Evolutionary conservation across 2,329 filamentous ascomycete species (phyloP), one percentile per base, ranked within the genome.

Genomic region (Colletotrichum sp.): DNA sequence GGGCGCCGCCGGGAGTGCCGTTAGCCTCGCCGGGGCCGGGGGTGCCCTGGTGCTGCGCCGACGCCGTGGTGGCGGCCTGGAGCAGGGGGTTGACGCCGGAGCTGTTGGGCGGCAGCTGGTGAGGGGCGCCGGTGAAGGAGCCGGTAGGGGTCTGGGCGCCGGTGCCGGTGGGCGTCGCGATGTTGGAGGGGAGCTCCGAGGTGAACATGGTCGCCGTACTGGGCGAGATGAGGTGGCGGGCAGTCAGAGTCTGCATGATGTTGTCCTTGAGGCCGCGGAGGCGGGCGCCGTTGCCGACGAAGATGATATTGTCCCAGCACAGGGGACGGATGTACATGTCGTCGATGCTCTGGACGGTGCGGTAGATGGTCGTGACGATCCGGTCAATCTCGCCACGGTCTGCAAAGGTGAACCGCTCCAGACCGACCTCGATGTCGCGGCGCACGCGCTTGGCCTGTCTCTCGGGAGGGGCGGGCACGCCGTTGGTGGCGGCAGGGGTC

Each of bases 131-230:
- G 82, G 83, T 88, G 83, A 87, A 90, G 78, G 87, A 90, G 79
- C 87, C 90, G 3, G 95, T 95, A 1, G 97, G 98, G 2, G 96
- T 99, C 84, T 98, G 97, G 18, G 96, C 92, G 38, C 96, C 96
- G 1, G 96, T 99, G 24, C 95, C 96, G 13, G 94, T 91, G 2
- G 97, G 97, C 0, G 97, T 99, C 34, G 95, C 96, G 82, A 98
- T 92, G 85, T 97, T 96, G 10, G 96, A 98, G 9, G 97, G 97
- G 48, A 99, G 92, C 85, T 99, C 97, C 26, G 96, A 98, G 43
- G 96, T 98, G 89, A 99, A 99, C 81, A 99, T 99, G 57, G 96
- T 98, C 67, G 95, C 96, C 2, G 95, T 96, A 32, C 94, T 96
- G 0, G 97, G 97, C 3, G 96, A 98, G 79, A 99, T 93, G 70